These are phyloP conservation scores for Plasmodium gaboni DNA, from an alignment of 169 alveolate species.

Conservation along the genomic window DNA sequence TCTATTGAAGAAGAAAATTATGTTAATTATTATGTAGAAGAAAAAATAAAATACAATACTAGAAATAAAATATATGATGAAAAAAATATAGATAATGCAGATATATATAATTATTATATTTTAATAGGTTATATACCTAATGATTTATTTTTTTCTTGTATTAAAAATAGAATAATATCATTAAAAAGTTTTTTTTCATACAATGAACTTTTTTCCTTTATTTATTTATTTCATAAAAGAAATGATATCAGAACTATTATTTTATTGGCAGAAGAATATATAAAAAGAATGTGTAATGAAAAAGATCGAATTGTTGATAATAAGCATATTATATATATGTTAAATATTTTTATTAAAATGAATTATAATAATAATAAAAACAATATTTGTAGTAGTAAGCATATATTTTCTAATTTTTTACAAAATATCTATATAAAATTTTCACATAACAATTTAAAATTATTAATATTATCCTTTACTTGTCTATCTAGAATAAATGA, in stretches of 20 bases:
- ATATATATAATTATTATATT: slow-evolving; percentile 10
- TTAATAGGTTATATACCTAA: slow-evolving; percentile 71
- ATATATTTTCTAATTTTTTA: background rate
- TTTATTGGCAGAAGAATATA: slow-evolving; percentile 43
- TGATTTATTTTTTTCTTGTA: slow-evolving; percentile 31
- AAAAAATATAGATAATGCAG: slow-evolving; percentile 5
- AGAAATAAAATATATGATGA: background rate
- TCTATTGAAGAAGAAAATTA: slow-evolving; percentile 18
- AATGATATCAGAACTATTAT: slow-evolving; percentile 9
- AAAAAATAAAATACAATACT: too few species aligned
- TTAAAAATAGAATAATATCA: slow-evolving; percentile 44
- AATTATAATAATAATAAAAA: slow-evolving; percentile 19
- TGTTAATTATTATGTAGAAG: background rate
- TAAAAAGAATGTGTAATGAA: slow-evolving; percentile 27
- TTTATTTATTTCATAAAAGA: slow-evolving; percentile 25
- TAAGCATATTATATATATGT: slow-evolving; percentile 44
- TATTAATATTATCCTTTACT: slow-evolving; percentile 29
- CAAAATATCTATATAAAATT: slow-evolving; percentile 4
- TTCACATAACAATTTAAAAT: slow-evolving; percentile 19
- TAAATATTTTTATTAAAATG: slow-evolving; percentile 67
- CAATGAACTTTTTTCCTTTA: slow-evolving; percentile 36
- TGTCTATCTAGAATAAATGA: slow-evolving; percentile 45
- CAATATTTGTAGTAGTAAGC: background rate
- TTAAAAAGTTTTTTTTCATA: slow-evolving; percentile 13
- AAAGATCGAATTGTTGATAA: slow-evolving; percentile 18